Percentiles rank a stretch among this genome's conserved stretches.
Evolutionary conservation across 2,329 filamentous ascomycete genomes (phyloP).

Genomic region (Fusarium sp.): DNA sequence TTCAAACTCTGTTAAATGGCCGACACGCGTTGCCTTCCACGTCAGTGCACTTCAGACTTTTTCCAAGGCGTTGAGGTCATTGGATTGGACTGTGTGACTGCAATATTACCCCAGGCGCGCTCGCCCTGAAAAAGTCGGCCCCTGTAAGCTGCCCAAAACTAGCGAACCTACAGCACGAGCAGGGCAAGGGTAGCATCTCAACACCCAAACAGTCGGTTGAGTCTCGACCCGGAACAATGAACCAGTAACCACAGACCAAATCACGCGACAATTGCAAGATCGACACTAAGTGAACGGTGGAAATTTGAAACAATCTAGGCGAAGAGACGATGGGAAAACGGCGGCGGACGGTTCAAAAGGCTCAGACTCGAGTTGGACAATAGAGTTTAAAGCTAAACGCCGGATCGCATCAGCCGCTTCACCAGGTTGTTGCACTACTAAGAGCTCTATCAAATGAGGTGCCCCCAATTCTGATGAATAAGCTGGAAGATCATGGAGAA

Average conservation of each 20-base stretch:
- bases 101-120: background rate
- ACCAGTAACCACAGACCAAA: background rate
- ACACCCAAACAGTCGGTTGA: background rate
- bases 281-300: background rate
- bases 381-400: conserved; percentile 15
- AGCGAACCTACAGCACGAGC: background rate
- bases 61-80: background rate
- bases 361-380: background rate
- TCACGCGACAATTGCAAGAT: background rate
- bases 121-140: background rate
- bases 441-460: background rate
- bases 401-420: background rate
- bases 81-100: background rate
- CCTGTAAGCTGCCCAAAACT: background rate
- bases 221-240: background rate
- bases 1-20: background rate
- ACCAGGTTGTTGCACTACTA: background rate
- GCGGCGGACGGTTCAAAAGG: background rate
- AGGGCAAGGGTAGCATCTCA: background rate
- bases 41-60: background rate
- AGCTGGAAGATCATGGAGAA: background rate
- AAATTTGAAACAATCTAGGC: background rate
- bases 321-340: background rate
- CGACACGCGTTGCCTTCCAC: background rate
- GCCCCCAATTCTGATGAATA: background rate